Evolutionary conservation across 75 land plant species (phyloP).

Genomic region (Cupressus sempervirens): DNA sequence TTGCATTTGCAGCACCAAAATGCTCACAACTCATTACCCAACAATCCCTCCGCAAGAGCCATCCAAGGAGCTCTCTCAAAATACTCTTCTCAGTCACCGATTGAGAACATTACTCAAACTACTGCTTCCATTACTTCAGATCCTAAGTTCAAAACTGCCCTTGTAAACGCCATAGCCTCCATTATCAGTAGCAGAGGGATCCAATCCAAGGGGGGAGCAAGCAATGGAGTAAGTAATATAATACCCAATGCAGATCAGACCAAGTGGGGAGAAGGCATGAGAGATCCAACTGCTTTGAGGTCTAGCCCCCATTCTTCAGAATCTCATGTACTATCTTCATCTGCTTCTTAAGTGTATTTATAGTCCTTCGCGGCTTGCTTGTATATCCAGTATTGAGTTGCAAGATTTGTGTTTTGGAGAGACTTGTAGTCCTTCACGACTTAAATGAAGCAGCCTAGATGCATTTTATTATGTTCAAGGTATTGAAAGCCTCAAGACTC

Average conservation of each 20-base stretch:
- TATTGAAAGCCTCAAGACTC: no score
- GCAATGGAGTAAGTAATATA: background rate
- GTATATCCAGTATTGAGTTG: no score
- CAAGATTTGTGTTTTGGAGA: no score
- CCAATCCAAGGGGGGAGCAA: background rate
- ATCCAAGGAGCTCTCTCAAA: background rate
- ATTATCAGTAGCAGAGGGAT: slow-evolving; percentile 20
- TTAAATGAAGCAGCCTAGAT: no score
- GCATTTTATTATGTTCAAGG: no score
- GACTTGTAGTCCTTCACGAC: no score
- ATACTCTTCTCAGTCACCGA: background rate
- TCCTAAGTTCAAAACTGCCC: slow-evolving; percentile 67
- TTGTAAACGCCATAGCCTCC: slow-evolving; percentile 61
- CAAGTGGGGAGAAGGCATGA: background rate
- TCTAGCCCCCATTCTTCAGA: background rate
- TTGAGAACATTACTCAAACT: background rate
- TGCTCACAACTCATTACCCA: background rate
- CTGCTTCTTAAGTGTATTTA: background rate
- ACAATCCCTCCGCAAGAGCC: background rate
- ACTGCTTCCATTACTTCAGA: slow-evolving; percentile 46
- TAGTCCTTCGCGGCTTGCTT: no score
- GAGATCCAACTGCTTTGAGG: background rate
- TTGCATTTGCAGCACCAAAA: background rate
- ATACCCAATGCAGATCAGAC: background rate
- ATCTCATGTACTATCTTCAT: background rate